A percentile compares a stretch with the other conserved stretches of the same genome.
These are phyloP conservation scores for Penicillium crustosum DNA, from an alignment of 2,329 filamentous ascomycete species.

Conservation along the genomic window DNA sequence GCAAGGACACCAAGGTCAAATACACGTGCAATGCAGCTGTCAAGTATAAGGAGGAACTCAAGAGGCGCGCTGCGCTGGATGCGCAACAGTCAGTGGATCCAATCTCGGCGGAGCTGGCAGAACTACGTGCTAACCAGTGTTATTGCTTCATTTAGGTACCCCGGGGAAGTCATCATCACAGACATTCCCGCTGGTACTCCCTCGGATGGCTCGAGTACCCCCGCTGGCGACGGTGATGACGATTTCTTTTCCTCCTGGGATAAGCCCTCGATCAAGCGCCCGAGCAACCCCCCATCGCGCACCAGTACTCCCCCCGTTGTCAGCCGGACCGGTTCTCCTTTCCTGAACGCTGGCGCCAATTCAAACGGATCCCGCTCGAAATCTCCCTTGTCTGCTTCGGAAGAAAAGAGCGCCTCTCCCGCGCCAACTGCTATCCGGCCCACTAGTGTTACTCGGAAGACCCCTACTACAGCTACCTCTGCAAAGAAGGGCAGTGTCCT, in stretches of 20 bases:
- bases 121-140: slow-evolving; percentile 12
- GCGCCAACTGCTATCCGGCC: slow-evolving; percentile 67
- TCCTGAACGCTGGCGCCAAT: slow-evolving; percentile 69
- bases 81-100: slow-evolving; percentile 70
- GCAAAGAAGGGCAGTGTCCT: slow-evolving; percentile 83
- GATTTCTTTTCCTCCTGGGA: slow-evolving; percentile 99
- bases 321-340: slow-evolving; percentile 83
- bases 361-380: slow-evolving; percentile 75
- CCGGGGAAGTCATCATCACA: slow-evolving; percentile 79
- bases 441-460: slow-evolving; percentile 80
- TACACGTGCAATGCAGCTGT: slow-evolving; percentile 90
- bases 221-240: slow-evolving; percentile 77
- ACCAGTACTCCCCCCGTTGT: slow-evolving; percentile 80
- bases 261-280: slow-evolving; percentile 93
- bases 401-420: slow-evolving; percentile 53
- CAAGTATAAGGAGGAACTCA: slow-evolving; percentile 98
- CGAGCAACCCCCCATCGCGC: slow-evolving; percentile 88
- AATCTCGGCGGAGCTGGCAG: not conserved
- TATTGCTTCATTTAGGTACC: slow-evolving; percentile 59
- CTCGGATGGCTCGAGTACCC: slow-evolving; percentile 68
- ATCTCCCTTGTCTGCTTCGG: slow-evolving; percentile 69
- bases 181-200: slow-evolving; percentile 64
- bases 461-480: slow-evolving; percentile 57
- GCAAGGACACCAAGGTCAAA: slow-evolving; percentile 96
- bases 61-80: slow-evolving; percentile 78